phyloP scores from a whole-genome alignment of 2,329 filamentous ascomycete species.

The Ophiostoma populinum region DNA sequence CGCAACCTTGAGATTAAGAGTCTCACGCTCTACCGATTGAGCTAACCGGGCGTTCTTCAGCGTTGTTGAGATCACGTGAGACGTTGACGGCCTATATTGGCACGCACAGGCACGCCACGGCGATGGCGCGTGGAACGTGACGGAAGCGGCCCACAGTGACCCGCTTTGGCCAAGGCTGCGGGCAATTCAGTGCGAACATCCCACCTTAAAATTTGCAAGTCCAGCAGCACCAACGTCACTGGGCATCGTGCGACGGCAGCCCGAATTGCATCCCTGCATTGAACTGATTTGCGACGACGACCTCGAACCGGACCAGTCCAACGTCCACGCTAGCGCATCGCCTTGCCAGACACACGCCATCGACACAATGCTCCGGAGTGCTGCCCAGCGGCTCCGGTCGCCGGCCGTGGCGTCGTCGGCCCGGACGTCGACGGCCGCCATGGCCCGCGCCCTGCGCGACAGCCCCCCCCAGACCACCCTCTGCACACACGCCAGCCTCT shows the following conservation, averaged over 20 bases:
- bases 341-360: too few relatives aligned
- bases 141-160: too few relatives aligned
- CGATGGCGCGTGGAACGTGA: too few relatives aligned
- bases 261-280: neutral
- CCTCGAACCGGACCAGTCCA: too few relatives aligned
- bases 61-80: too few relatives aligned
- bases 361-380: constrained; percentile 9
- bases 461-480: neutral
- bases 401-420: constrained; percentile 3
- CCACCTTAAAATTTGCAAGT: constrained; percentile 3
- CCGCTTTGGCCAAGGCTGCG: too few relatives aligned
- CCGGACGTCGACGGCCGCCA: constrained; percentile 1
- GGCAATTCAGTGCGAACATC: too few relatives aligned
- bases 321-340: too few relatives aligned
- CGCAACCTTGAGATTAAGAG: constrained; percentile 33
- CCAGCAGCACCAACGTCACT: constrained; percentile 1
- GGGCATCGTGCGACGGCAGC: neutral
- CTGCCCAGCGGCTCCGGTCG: constrained; percentile 8
- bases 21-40: constrained; percentile 60
- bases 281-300: too few relatives aligned
- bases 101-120: too few relatives aligned
- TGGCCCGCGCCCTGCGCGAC: neutral
- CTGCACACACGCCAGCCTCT: constrained; percentile 1
- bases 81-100: too few relatives aligned
- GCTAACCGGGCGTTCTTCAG: constrained; percentile 42